These are phyloP conservation scores for Leptographium galeiforme DNA, from an alignment of 2,329 filamentous ascomycete species.

Conservation along the genomic window DNA sequence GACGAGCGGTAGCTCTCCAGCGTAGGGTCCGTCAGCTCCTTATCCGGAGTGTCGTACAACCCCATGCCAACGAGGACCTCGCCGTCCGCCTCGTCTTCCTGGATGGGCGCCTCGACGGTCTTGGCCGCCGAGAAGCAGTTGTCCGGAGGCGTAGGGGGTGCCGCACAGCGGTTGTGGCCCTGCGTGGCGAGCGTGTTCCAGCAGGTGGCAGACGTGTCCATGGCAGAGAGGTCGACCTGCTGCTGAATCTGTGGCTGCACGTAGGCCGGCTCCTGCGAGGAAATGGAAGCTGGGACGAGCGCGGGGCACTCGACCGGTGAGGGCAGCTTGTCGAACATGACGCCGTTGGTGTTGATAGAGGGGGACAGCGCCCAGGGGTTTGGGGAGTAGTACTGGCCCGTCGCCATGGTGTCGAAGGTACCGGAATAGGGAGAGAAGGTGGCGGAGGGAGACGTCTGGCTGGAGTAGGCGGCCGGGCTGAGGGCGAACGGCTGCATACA, in stretches of 20 bases:
- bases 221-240: background rate
- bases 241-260: background rate
- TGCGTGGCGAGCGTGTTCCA: conserved; percentile 7
- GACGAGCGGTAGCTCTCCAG: conserved; percentile 42
- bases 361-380: conserved; percentile 23
- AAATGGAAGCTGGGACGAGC: conserved; percentile 1
- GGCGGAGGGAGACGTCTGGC: conserved; percentile 41
- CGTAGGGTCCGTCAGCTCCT: conserved; percentile 32
- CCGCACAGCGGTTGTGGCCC: conserved; percentile 26
- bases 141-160: conserved; percentile 44
- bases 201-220: background rate
- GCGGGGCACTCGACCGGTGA: conserved; percentile 11
- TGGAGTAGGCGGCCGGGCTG: conserved; percentile 41
- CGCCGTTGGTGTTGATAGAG: conserved; percentile 6
- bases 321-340: conserved; percentile 10
- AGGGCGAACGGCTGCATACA: conserved; percentile 33
- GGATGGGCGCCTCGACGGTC: conserved; percentile 32
- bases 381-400: conserved; percentile 23
- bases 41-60: conserved; percentile 61
- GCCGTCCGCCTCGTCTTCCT: conserved; percentile 41
- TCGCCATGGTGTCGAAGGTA: conserved; percentile 18
- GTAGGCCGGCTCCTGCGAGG: background rate
- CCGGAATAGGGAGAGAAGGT: conserved; percentile 37
- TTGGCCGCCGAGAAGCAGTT: conserved; percentile 37
- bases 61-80: conserved; percentile 74